These are phyloP conservation scores for Chimonanthus praecox DNA, from an alignment of 164 flowering plant genomes.

Conservation along the genomic window DNA sequence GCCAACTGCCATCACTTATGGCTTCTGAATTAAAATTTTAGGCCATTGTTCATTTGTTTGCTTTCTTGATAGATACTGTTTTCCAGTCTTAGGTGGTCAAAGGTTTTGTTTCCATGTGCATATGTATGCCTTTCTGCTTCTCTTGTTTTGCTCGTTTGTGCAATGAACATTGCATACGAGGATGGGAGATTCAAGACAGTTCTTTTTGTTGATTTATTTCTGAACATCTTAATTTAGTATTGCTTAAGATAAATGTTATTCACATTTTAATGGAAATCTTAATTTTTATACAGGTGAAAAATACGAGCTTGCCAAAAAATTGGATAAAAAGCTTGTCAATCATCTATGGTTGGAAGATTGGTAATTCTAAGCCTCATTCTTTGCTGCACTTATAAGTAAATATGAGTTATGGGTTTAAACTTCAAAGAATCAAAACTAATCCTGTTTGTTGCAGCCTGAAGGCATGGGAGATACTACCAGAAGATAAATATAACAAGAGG, in stretches of 20 bases:
- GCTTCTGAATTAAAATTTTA: background rate
- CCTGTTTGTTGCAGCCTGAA: constrained; percentile 54
- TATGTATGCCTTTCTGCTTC: background rate
- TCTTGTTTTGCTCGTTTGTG: background rate
- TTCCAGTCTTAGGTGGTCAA: background rate
- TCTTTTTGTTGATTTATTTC: background rate
- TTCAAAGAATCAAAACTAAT: background rate
- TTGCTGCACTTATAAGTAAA: background rate
- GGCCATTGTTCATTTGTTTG: background rate
- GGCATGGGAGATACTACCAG: constrained; percentile 83
- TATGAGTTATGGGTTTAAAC: no score
- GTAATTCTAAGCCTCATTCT: constrained; percentile 28
- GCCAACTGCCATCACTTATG: background rate
- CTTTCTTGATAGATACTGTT: no score
- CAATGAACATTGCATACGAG: background rate
- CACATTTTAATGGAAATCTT: background rate
- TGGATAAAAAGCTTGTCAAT: constrained; percentile 73
- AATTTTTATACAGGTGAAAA: constrained; percentile 63
- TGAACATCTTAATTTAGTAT: background rate
- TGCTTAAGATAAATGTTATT: background rate
- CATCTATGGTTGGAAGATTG: constrained; percentile 96
- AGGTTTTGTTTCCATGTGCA: background rate
- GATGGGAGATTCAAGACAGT: background rate
- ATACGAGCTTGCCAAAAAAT: constrained; percentile 81
- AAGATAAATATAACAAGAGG: constrained; percentile 70